These are phyloP conservation scores for Fagopyrum esculentum DNA, from an alignment of 148 eudicot genomes.

Conservation along the genomic window DNA sequence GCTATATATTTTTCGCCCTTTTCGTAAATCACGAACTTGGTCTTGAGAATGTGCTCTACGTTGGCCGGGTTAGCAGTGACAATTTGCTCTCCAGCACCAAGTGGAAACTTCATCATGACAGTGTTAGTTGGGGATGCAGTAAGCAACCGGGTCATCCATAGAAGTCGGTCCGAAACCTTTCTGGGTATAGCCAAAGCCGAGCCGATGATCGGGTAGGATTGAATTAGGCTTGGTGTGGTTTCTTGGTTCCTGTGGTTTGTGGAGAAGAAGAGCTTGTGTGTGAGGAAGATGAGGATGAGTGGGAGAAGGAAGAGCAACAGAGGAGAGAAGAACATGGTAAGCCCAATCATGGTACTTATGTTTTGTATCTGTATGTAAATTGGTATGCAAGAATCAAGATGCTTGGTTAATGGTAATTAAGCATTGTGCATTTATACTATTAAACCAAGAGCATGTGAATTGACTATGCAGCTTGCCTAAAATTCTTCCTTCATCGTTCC, in stretches of 20 bases:
- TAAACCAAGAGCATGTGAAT: too few species aligned
- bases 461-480: too few species aligned
- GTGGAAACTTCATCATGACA: constrained; percentile 13
- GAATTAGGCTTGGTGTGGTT: background rate
- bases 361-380: background rate
- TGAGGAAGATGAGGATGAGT: constrained; percentile 6
- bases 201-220: constrained; percentile 21
- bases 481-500: too few species aligned
- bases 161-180: constrained; percentile 3
- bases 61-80: constrained; percentile 22
- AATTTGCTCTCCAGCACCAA: constrained; percentile 18
- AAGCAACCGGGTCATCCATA: constrained; percentile 20
- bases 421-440: too few species aligned
- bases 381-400: background rate
- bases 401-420: background rate
- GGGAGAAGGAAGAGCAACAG: constrained; percentile 1
- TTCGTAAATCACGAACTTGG: constrained; percentile 24
- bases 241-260: background rate
- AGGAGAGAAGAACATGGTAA: background rate
- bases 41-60: constrained; percentile 29
- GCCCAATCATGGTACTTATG: background rate
- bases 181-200: constrained; percentile 10
- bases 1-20: constrained; percentile 20
- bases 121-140: constrained; percentile 16
- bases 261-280: background rate